phyloP scores from a whole-genome alignment of 2,329 filamentous ascomycete species.

The Cytospora chrysosperma region DNA sequence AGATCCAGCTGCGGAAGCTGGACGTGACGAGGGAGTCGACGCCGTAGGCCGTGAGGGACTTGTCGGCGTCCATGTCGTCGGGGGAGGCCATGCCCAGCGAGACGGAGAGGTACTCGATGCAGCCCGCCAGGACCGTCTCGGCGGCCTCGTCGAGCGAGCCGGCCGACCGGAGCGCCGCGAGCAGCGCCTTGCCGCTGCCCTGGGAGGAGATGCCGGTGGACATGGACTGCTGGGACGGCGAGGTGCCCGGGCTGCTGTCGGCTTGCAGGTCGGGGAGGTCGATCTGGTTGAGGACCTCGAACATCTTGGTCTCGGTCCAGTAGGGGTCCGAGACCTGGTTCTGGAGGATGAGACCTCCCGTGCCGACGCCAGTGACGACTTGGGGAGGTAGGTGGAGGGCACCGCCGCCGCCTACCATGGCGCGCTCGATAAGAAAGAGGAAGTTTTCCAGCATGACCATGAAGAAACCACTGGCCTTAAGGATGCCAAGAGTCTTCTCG shows the following conservation, averaged over 20 bases:
- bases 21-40: constrained; percentile 51
- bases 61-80: constrained; percentile 48
- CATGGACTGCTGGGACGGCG: background rate
- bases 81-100: constrained; percentile 49
- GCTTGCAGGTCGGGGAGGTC: constrained; percentile 36
- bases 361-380: constrained; percentile 53
- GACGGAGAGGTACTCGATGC: constrained; percentile 47
- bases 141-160: constrained; percentile 42
- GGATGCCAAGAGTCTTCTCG: constrained; percentile 45
- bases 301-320: constrained; percentile 52
- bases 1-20: constrained; percentile 51
- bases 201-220: constrained; percentile 9
- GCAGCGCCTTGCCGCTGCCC: constrained; percentile 30
- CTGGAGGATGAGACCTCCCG: constrained; percentile 52
- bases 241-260: constrained; percentile 27
- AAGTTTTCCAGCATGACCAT: constrained; percentile 52
- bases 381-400: constrained; percentile 42
- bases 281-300: constrained; percentile 47
- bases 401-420: constrained; percentile 40
- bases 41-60: constrained; percentile 41
- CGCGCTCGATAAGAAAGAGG: constrained; percentile 45
- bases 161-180: constrained; percentile 41
- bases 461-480: constrained; percentile 53
- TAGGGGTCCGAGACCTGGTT: constrained; percentile 54
- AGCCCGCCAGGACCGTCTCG: constrained; percentile 42